Conservation (phyloP, 495 filamentous ascomycete species). For the Neurospora africana region DNA sequence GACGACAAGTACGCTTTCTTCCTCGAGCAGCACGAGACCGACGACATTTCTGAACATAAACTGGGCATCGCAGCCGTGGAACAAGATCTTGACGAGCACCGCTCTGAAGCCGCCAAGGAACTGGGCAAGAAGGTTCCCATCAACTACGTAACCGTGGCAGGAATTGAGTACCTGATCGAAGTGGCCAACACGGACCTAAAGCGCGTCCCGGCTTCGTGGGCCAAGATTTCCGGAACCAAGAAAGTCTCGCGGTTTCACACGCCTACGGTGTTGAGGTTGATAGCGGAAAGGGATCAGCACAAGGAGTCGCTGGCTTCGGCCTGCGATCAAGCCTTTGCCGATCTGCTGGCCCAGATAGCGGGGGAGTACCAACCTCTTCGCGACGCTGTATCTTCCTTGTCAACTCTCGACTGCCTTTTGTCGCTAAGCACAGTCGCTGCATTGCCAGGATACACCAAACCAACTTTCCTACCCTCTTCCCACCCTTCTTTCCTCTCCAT, state of each 20-base stretch:
- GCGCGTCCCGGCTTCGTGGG: slow-evolving; percentile 84
- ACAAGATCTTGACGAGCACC: slow-evolving; percentile 71
- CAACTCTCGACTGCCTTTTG: slow-evolving; percentile 80
- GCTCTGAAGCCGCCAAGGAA: slow-evolving; percentile 55
- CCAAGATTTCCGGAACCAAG: slow-evolving; percentile 89
- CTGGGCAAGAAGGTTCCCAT: slow-evolving; percentile 58
- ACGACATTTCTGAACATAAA: slow-evolving; percentile 77
- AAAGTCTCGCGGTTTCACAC: slow-evolving; percentile 90
- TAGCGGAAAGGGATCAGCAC: slow-evolving; percentile 87
- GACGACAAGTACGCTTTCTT: slow-evolving; percentile 96
- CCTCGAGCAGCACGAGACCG: slow-evolving; percentile 71
- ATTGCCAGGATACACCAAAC: slow-evolving; percentile 85
- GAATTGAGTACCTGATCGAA: slow-evolving; percentile 92
- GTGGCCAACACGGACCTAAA: slow-evolving; percentile 71
- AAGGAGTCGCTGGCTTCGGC: slow-evolving; percentile 86
- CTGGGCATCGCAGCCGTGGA: slow-evolving; percentile 88
- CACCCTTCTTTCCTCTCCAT: slow-evolving; percentile 61
- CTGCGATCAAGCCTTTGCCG: slow-evolving; percentile 74
- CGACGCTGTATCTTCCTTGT: slow-evolving; percentile 76
- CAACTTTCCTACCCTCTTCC: slow-evolving; percentile 51
- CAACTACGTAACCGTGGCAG: slow-evolving; percentile 68
- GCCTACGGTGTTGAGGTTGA: slow-evolving; percentile 69
- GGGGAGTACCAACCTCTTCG: slow-evolving; percentile 78
- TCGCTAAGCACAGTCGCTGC: slow-evolving; percentile 74
- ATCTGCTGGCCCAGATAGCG: slow-evolving; percentile 61